Evolutionary conservation across 2,329 filamentous ascomycete species (phyloP), one percentile per base, ranked within the genome.

Genomic region (Fusarium sp.): DNA sequence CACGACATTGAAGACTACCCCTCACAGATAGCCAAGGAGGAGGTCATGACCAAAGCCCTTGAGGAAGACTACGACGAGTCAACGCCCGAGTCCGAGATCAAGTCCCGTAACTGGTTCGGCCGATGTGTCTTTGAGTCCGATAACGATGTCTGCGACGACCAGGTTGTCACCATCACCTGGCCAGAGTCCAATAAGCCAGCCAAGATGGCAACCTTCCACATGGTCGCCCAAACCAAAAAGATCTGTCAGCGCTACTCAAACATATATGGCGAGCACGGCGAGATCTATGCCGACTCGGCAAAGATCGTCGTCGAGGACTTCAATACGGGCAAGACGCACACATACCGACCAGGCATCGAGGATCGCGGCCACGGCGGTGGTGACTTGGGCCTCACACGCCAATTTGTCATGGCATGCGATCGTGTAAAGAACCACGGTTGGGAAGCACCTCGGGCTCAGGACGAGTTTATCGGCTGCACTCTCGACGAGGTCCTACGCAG

Each of bases 111-210:
- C 74, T 93, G 95, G 95, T 98, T 95, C 80, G 97, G 97, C 0
- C 91, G 96, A n/a, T 99, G 97, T 80, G 97, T 98, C 2, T 98
- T 92, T 84, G 97, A 98, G 81, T 87, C 92, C 6, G 95, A 97
- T 83, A 99, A 98, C 83, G 92, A 97, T 79, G 97, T 98, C 48
- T 94, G 92, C 78, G 97, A 99, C 81, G 95, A 98, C 79, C 96
- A 98, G 82, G 89, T 93, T 30, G 97, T 98, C 23, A 96, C 93
- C 0, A 90, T 98, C 62, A 91, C 89, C 5, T 98, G 96, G 95
- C 93, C 95, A 14, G 94, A 97, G 67, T 76, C 78, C n/a, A 70
- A 67, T 56, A 86, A 91, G 27, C 90, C 90, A 2, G 90, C 94
- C 50, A 98, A 98, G 85, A 95, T 93, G 18, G 96, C 95, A 1